Evolutionary conservation across 441 rosid genomes (phyloP).

Genomic region (Manihot esculenta): DNA sequence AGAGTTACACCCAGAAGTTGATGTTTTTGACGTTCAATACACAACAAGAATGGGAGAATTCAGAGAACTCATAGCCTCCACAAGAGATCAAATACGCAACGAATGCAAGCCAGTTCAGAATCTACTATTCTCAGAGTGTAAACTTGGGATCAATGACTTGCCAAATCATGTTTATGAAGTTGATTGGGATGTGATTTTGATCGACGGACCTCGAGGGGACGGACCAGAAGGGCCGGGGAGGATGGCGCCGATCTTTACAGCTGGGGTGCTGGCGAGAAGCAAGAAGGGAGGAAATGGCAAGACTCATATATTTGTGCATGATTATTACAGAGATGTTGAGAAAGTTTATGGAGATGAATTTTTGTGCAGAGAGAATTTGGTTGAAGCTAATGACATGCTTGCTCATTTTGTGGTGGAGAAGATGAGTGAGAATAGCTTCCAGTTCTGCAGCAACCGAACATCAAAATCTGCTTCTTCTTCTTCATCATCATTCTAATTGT

Average conservation of each 20-base stretch:
- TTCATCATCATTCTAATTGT: constrained; percentile 12
- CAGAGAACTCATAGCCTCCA: constrained; percentile 49
- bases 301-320: constrained; percentile 87
- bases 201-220: constrained; percentile 89
- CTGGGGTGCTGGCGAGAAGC: constrained; percentile 85
- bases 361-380: constrained; percentile 73
- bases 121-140: constrained; percentile 83
- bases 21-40: constrained; percentile 85
- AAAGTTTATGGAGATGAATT: constrained; percentile 78
- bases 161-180: constrained; percentile 91
- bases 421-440: constrained; percentile 56
- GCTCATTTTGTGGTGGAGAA: constrained; percentile 88
- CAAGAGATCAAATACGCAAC: constrained; percentile 50
- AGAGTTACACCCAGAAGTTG: constrained; percentile 79
- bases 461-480: constrained; percentile 23
- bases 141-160: constrained; percentile 78
- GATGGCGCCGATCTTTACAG: constrained; percentile 85
- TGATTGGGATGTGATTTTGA: constrained; percentile 88
- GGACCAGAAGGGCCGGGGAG: constrained; percentile 70
- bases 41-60: constrained; percentile 66
- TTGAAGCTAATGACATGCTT: constrained; percentile 60
- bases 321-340: constrained; percentile 77
- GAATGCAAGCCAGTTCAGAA: constrained; percentile 95
- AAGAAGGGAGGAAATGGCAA: constrained; percentile 68
- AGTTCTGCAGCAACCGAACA: constrained; percentile 45